A percentile compares a stretch with the other conserved stretches of the same genome.
These are phyloP conservation scores for Hyaloscypha variabilis DNA, from an alignment of 495 filamentous ascomycete species.

Conservation along the genomic window DNA sequence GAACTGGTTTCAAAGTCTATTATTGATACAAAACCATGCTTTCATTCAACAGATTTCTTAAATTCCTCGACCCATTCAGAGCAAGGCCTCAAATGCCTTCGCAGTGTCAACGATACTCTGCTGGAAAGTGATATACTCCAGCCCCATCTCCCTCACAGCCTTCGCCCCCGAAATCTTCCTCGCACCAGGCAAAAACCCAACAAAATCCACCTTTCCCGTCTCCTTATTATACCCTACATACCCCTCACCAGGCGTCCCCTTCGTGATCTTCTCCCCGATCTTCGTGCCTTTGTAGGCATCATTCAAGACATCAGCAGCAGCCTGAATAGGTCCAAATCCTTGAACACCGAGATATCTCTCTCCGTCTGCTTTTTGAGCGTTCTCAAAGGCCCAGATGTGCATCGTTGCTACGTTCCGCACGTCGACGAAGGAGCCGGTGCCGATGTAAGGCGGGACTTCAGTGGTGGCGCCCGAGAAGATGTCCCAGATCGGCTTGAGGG, in stretches of 20 bases:
- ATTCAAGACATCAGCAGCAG: slow-evolving; percentile 42
- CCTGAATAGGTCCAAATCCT: slow-evolving; percentile 36
- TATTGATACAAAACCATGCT: too few relatives aligned
- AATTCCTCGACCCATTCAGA: neutral
- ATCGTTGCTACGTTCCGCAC: slow-evolving; percentile 46
- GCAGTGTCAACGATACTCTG: slow-evolving; percentile 28
- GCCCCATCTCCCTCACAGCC: slow-evolving; percentile 24
- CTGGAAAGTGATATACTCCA: slow-evolving; percentile 23
- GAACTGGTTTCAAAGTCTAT: too few relatives aligned
- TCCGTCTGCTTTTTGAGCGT: slow-evolving; percentile 36
- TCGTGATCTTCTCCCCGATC: slow-evolving; percentile 35
- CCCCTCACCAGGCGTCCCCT: slow-evolving; percentile 41
- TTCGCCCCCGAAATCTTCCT: slow-evolving; percentile 20
- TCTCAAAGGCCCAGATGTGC: slow-evolving; percentile 40
- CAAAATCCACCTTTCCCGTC: slow-evolving; percentile 21
- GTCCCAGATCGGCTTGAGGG: slow-evolving; percentile 28
- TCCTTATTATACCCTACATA: slow-evolving; percentile 36
- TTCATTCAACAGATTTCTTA: too few relatives aligned
- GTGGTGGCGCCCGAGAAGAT: slow-evolving; percentile 26
- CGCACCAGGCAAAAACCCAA: slow-evolving; percentile 7
- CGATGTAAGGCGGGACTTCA: slow-evolving; percentile 26
- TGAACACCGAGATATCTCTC: slow-evolving; percentile 40
- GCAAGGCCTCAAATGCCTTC: slow-evolving; percentile 24
- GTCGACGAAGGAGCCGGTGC: slow-evolving; percentile 39
- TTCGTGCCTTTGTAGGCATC: slow-evolving; percentile 37